Percentiles rank a stretch among this genome's conserved stretches.
phyloP scores from a whole-genome alignment of 208 protist species.

The Crithidia bombi region DNA sequence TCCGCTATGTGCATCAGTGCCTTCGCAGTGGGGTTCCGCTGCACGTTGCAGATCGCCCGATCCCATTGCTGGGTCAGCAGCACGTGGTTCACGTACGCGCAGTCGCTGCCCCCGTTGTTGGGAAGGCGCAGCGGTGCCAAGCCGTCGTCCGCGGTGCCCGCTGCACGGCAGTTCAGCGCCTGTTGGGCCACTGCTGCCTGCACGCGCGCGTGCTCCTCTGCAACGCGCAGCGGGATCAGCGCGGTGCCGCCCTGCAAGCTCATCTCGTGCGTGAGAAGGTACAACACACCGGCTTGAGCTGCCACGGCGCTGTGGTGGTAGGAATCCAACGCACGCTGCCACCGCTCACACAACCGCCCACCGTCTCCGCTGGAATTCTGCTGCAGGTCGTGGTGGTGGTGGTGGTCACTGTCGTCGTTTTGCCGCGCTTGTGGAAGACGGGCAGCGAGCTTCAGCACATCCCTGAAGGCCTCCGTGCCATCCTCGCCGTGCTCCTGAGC shows the following conservation, averaged over 20 bases:
- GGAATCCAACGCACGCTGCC: conserved; percentile 6
- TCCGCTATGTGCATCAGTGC: not conserved
- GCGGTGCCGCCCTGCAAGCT: not conserved
- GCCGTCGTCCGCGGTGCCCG: not conserved
- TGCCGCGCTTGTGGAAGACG: not conserved
- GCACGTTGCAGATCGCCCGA: not conserved
- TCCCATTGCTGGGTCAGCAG: conserved; percentile 6
- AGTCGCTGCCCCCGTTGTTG: not conserved
- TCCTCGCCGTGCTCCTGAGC: conserved; percentile 38
- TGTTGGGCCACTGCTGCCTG: conserved; percentile 10
- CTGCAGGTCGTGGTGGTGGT: not conserved
- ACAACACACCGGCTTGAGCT: conserved; percentile 30
- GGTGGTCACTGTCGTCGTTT: not conserved
- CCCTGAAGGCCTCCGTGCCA: conserved; percentile 35
- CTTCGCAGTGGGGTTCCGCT: no score
- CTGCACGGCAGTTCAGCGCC: not conserved
- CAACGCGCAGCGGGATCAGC: conserved; percentile 1
- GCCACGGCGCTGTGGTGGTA: conserved; percentile 26
- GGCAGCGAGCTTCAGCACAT: not conserved
- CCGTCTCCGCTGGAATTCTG: not conserved
- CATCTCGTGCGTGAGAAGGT: conserved; percentile 21
- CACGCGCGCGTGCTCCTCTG: conserved; percentile 18
- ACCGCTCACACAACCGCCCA: not conserved
- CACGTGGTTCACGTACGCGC: conserved; percentile 7
- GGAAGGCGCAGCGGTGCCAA: not conserved